Evolutionary conservation across 139 green algal genomes (phyloP).

Genomic region (Monoraphidium neglectum): DNA sequence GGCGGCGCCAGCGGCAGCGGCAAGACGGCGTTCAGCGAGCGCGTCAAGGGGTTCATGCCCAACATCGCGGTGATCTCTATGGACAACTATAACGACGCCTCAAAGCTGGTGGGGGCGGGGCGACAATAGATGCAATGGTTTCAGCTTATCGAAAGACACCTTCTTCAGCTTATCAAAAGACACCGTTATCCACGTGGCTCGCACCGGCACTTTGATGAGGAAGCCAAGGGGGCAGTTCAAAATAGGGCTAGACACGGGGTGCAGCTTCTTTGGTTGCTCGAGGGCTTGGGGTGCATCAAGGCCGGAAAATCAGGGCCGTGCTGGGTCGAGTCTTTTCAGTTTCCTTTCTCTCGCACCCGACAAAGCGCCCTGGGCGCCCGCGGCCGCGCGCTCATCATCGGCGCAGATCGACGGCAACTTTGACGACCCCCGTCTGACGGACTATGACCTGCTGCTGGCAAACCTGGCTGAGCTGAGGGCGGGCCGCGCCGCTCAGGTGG

Average conservation of each 20-base stretch:
- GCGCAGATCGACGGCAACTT: slow-evolving; percentile 96
- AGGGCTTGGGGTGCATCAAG: too few species aligned
- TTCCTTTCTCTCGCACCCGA: too few species aligned
- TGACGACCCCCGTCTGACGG: slow-evolving; percentile 94
- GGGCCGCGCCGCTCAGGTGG: slow-evolving; percentile 69
- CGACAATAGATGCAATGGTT: too few species aligned
- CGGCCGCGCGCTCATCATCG: too few species aligned
- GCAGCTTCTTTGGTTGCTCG: too few species aligned
- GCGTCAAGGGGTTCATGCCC: slow-evolving; percentile 77
- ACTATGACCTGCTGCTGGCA: slow-evolving; percentile 90
- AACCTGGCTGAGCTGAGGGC: slow-evolving; percentile 86
- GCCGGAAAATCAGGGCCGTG: too few species aligned
- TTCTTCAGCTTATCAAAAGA: too few species aligned
- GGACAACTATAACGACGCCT: slow-evolving; percentile 98
- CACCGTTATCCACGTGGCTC: slow-evolving; percentile 30
- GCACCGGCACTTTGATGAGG: slow-evolving; percentile 19
- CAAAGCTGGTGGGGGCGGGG: slow-evolving; percentile 69
- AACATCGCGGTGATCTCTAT: slow-evolving; percentile 86
- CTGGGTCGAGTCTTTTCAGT: too few species aligned
- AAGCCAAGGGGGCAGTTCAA: too few species aligned
- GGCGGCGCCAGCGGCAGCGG: slow-evolving; percentile 91
- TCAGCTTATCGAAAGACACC: too few species aligned
- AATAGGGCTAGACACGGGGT: too few species aligned
- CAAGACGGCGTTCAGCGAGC: slow-evolving; percentile 94
- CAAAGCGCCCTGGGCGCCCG: too few species aligned